These are phyloP conservation scores for Penicillium corylophilum DNA, from an alignment of 2,329 filamentous ascomycete genomes.

Conservation along the genomic window DNA sequence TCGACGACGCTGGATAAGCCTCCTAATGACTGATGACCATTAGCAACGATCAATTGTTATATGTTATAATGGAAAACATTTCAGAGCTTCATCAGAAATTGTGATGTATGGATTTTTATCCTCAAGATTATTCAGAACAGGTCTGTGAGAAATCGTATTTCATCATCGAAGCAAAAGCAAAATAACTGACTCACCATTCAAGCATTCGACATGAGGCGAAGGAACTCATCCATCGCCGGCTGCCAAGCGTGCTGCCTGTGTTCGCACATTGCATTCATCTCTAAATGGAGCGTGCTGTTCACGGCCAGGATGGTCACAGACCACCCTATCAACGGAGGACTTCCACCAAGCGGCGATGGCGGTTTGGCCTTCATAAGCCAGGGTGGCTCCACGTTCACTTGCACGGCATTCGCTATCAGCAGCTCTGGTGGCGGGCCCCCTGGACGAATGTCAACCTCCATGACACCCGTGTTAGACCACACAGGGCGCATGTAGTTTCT, in stretches of 20 bases:
- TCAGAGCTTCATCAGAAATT: conserved; percentile 2
- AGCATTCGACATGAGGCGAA: conserved; percentile 50
- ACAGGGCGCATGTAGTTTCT: conserved; percentile 51
- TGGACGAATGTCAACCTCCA: conserved; percentile 47
- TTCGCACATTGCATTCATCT: conserved; percentile 71
- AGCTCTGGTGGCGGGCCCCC: conserved; percentile 3
- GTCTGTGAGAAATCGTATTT: conserved; percentile 55
- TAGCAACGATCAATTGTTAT: background rate
- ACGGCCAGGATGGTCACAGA: conserved; percentile 57
- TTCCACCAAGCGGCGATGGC: conserved; percentile 1
- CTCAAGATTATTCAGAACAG: conserved; percentile 67
- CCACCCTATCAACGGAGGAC: conserved; percentile 34
- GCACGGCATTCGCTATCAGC: background rate
- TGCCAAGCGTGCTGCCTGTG: conserved; percentile 71
- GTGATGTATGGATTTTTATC: conserved; percentile 37
- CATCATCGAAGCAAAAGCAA: conserved; percentile 46
- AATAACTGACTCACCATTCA: conserved; percentile 7
- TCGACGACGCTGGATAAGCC: background rate
- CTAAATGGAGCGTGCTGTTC: conserved; percentile 70
- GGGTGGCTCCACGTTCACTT: conserved; percentile 1
- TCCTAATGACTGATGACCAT: background rate
- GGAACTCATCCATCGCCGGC: conserved; percentile 73
- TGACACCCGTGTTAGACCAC: conserved; percentile 66
- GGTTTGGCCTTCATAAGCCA: background rate
- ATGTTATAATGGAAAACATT: background rate